Conservation (phyloP, 2,329 filamentous ascomycete genomes). For the Septoria petroselini region DNA sequence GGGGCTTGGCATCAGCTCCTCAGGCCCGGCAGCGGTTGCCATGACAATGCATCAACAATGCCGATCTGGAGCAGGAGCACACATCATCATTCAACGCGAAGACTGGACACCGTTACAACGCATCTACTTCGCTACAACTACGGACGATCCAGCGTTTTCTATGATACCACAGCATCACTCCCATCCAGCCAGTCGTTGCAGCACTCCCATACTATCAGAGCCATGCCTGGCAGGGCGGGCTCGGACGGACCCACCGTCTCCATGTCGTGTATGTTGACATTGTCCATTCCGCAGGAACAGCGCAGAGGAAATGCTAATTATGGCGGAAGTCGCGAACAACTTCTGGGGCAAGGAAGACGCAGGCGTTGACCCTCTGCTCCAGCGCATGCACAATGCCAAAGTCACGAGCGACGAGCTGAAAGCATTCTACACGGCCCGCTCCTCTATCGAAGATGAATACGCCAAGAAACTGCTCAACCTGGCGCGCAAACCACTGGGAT, state of each 20-base stretch:
- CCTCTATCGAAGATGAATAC: slow-evolving; percentile 95
- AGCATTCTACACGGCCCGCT: slow-evolving; percentile 84
- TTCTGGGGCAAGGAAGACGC: slow-evolving; percentile 99
- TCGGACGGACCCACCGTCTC: slow-evolving; percentile 39
- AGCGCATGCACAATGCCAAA: slow-evolving; percentile 93
- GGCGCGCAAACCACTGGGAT: slow-evolving; percentile 83
- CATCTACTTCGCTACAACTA: slow-evolving; percentile 11
- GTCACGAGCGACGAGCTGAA: slow-evolving; percentile 91
- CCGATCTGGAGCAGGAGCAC: slow-evolving; percentile 1
- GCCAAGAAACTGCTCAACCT: slow-evolving; percentile 81
- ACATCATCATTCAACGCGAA: background rate
- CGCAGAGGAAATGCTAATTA: slow-evolving; percentile 32
- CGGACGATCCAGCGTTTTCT: background rate
- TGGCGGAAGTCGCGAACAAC: slow-evolving; percentile 84
- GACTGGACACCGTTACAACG: slow-evolving; percentile 11
- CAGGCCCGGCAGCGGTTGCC: no score
- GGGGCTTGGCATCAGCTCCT: no score
- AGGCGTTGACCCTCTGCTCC: slow-evolving; percentile 83
- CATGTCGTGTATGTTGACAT: slow-evolving; percentile 35
- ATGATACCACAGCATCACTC: background rate
- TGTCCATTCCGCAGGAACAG: no score
- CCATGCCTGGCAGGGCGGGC: slow-evolving; percentile 36
- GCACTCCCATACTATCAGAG: slow-evolving; percentile 7
- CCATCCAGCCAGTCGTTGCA: slow-evolving; percentile 2
- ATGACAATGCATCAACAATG: background rate